Conservation (phyloP, 345 rosid genomes). For the Brassica carinata region DNA sequence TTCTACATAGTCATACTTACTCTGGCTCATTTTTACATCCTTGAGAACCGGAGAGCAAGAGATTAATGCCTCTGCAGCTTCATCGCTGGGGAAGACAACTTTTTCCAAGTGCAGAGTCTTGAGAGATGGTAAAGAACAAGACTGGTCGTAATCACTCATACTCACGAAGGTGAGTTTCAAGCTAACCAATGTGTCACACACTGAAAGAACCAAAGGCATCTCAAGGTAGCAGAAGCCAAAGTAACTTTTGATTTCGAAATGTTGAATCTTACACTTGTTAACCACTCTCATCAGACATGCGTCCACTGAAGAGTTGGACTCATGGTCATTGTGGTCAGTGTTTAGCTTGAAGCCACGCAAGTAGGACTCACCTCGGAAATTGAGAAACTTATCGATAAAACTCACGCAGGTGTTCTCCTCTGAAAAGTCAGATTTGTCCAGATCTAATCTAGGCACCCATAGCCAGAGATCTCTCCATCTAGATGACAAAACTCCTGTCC, state of each 20-base stretch:
- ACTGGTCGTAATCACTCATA: background rate
- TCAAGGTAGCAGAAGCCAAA: background rate
- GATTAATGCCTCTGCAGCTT: background rate
- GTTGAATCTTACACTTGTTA: slow-evolving; percentile 17
- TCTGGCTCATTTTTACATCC: background rate
- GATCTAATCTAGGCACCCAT: slow-evolving; percentile 18
- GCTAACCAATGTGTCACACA: slow-evolving; percentile 1
- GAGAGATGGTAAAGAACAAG: slow-evolving; percentile 16
- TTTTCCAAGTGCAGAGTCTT: background rate
- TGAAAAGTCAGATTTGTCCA: slow-evolving; percentile 13
- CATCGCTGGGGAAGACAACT: background rate
- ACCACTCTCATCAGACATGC: slow-evolving; percentile 7
- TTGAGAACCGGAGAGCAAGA: slow-evolving; percentile 22
- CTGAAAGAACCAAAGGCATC: background rate
- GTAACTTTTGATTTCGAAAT: slow-evolving; percentile 13
- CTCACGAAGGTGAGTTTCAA: slow-evolving; percentile 17
- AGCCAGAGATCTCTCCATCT: slow-evolving; percentile 22
- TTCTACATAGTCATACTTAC: background rate
- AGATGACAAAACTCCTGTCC: slow-evolving; percentile 24
- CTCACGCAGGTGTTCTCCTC: background rate
- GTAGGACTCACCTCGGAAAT: background rate
- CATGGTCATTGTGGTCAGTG: slow-evolving; percentile 1
- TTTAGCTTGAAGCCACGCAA: slow-evolving; percentile 21
- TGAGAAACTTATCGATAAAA: slow-evolving; percentile 21
- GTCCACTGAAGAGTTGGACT: background rate